phyloP scores from a whole-genome alignment of 2,329 filamentous ascomycete species.

The Phaeosphaeria sp. region DNA sequence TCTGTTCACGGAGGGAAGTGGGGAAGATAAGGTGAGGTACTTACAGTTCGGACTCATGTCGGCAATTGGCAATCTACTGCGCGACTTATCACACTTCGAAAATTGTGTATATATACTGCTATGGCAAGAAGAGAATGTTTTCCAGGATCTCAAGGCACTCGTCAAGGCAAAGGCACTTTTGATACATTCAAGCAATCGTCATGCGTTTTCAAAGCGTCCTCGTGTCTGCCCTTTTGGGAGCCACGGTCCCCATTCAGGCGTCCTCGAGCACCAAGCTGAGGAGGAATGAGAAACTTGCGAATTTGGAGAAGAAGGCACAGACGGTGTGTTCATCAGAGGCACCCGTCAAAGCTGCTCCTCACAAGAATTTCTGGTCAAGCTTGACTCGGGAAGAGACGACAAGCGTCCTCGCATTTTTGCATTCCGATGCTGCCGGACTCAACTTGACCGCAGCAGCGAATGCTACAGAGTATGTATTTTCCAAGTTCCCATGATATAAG shows the following conservation, averaged over 20 bases:
- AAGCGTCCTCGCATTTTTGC: neutral
- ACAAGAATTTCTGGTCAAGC: neutral
- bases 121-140: neutral
- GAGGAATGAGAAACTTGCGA: neutral
- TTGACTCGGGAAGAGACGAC: neutral
- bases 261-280: neutral
- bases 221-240: neutral
- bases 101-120: neutral
- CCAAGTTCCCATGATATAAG: neutral
- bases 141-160: neutral
- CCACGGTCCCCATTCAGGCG: neutral
- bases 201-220: neutral
- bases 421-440: neutral
- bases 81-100: neutral
- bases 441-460: neutral
- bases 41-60: neutral
- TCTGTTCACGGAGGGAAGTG: neutral
- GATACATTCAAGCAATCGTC: neutral
- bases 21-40: neutral
- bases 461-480: neutral
- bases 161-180: neutral
- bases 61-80: neutral
- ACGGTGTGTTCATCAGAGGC: neutral
- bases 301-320: neutral
- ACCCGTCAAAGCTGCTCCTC: neutral